A percentile compares a stretch with the other conserved stretches of the same genome.
Conservation (phyloP, 352 stramenopile genomes). For the Albugo candida region DNA sequence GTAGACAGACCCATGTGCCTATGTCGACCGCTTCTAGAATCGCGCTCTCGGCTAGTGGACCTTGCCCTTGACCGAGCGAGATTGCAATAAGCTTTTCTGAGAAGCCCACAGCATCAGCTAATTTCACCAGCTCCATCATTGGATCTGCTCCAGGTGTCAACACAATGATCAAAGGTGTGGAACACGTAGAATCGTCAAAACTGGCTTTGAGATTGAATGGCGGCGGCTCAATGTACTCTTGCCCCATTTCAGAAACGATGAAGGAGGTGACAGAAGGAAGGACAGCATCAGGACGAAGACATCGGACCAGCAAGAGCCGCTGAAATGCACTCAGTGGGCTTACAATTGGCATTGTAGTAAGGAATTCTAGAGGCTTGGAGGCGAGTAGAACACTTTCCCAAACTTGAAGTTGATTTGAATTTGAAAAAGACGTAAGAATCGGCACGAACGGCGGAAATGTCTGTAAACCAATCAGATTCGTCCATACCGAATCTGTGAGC, state of each 20-base stretch:
- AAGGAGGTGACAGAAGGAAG: conserved; percentile 83
- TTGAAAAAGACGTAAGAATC: conserved; percentile 31
- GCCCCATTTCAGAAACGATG: conserved; percentile 75
- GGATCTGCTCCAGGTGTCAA: conserved; percentile 87
- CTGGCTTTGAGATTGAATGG: conserved; percentile 85
- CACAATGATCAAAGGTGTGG: conserved; percentile 91
- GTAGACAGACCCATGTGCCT: conserved; percentile 87
- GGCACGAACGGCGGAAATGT: conserved; percentile 24
- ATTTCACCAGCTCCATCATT: conserved; percentile 86
- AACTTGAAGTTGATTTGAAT: conserved; percentile 18
- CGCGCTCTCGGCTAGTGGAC: conserved; percentile 77
- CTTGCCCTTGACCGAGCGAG: conserved; percentile 88
- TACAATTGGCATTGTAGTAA: conserved; percentile 31
- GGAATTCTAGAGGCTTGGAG: conserved; percentile 55
- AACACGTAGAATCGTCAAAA: conserved; percentile 85
- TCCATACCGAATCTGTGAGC: conserved; percentile 82
- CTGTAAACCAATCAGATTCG: conserved; percentile 63
- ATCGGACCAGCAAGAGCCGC: conserved; percentile 78
- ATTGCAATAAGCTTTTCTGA: conserved; percentile 86
- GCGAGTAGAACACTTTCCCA: conserved; percentile 75
- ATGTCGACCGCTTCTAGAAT: conserved; percentile 87
- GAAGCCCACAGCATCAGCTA: conserved; percentile 83
- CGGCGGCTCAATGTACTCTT: conserved; percentile 85
- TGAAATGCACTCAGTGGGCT: conserved; percentile 70
- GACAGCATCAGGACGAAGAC: conserved; percentile 84